Conservation (phyloP, 768 basidiomycete species). For the Brasilioporus rufonigricans region DNA sequence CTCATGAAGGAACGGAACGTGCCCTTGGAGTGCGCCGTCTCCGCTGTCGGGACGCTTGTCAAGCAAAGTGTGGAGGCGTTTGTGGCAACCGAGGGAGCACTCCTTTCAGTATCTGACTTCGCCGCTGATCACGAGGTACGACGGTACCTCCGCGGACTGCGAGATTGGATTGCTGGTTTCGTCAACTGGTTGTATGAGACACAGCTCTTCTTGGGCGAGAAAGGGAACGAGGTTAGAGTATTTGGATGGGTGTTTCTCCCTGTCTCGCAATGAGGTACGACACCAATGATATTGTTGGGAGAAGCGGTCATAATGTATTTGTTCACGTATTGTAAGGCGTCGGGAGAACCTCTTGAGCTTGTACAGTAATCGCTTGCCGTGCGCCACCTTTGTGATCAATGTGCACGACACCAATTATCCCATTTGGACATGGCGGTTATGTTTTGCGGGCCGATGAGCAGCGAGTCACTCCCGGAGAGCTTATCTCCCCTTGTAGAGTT, state of each 20-base stretch:
- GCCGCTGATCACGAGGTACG: slow-evolving; percentile 26
- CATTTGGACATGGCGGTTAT: neutral
- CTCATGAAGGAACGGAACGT: slow-evolving; percentile 44
- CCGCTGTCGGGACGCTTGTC: slow-evolving; percentile 22
- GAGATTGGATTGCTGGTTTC: slow-evolving; percentile 55
- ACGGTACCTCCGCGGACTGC: slow-evolving; percentile 48
- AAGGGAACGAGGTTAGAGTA: slow-evolving; percentile 53
- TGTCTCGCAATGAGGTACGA: slow-evolving; percentile 8
- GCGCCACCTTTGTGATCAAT: neutral
- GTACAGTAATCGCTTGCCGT: neutral
- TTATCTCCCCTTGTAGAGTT: neutral
- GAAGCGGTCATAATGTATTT: neutral
- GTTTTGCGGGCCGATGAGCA: neutral
- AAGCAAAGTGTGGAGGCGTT: slow-evolving; percentile 31
- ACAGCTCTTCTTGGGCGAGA: slow-evolving; percentile 56
- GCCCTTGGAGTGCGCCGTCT: slow-evolving; percentile 47
- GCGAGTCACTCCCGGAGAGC: neutral
- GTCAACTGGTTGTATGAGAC: slow-evolving; percentile 68
- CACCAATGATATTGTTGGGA: neutral
- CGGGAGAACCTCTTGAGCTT: slow-evolving; percentile 10
- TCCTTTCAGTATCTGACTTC: slow-evolving; percentile 15
- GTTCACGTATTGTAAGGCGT: neutral
- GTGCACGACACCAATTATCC: neutral
- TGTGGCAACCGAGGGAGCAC: slow-evolving; percentile 20
- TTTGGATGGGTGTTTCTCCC: slow-evolving; percentile 64